These are phyloP conservation scores for Ballota nigra DNA, from an alignment of 257 asterid species.

Conservation along the genomic window DNA sequence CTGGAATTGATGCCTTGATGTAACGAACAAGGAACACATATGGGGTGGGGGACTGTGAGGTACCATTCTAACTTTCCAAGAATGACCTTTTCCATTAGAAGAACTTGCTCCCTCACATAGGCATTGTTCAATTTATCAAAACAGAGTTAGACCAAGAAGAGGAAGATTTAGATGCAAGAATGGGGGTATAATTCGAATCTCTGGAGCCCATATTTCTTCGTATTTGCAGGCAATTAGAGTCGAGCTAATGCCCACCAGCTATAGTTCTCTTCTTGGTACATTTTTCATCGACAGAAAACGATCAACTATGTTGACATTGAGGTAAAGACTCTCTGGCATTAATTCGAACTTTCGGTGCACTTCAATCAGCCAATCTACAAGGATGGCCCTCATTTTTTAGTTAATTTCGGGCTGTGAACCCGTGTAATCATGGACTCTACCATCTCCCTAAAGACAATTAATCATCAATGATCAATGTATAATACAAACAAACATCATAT, in stretches of 20 bases:
- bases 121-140: conserved; percentile 40
- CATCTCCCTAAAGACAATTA: conserved; percentile 41
- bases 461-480: no score
- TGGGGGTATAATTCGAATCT: conserved; percentile 33
- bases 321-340: conserved; percentile 67
- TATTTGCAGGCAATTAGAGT: conserved; percentile 90
- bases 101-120: conserved; percentile 51
- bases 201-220: conserved; percentile 97
- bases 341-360: conserved; percentile 73
- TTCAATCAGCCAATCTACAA: conserved; percentile 84
- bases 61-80: conserved; percentile 61
- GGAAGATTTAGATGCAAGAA: no score
- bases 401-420: conserved; percentile 63
- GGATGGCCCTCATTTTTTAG: conserved; percentile 70
- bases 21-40: conserved; percentile 54
- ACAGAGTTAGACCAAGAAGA: not conserved
- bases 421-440: conserved; percentile 57
- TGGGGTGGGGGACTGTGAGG: conserved; percentile 60
- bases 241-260: conserved; percentile 80
- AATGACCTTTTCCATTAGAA: conserved; percentile 54
- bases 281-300: conserved; percentile 52
- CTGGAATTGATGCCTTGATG: conserved; percentile 47
- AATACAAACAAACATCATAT: not conserved
- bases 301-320: conserved; percentile 61
- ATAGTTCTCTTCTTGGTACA: conserved; percentile 69